These are phyloP conservation scores for Collybia sp. DNA, from an alignment of 768 basidiomycete genomes.

Conservation along the genomic window DNA sequence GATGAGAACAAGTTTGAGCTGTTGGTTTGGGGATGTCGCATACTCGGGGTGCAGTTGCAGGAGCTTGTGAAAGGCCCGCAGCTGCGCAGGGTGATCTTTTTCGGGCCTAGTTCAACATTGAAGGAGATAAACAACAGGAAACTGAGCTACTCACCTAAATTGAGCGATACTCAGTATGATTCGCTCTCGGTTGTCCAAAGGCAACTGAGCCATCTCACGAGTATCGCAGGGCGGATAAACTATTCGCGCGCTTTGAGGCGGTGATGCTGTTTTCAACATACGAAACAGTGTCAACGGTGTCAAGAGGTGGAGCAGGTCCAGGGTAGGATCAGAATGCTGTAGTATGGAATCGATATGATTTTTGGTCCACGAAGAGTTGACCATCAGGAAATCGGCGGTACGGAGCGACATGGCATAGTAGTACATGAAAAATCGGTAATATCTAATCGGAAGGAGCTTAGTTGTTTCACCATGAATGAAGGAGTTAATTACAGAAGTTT, in stretches of 20 bases:
- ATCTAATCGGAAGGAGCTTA: constrained; percentile 37
- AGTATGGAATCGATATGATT: constrained; percentile 78
- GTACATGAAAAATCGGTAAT: constrained; percentile 86
- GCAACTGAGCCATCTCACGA: constrained; percentile 54
- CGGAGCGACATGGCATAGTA: constrained; percentile 75
- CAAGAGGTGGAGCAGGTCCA: constrained; percentile 41
- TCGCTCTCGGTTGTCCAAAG: constrained; percentile 48
- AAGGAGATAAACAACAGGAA: not conserved
- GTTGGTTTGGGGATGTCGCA: constrained; percentile 15
- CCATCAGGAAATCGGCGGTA: constrained; percentile 77
- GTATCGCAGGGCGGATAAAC: constrained; percentile 96
- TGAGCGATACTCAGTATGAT: constrained; percentile 88
- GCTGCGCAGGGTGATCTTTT: constrained; percentile 85
- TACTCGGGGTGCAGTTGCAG: constrained; percentile 59
- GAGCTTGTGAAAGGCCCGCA: constrained; percentile 62
- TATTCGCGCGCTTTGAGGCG: constrained; percentile 32
- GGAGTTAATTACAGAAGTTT: constrained; percentile 56
- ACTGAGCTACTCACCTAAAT: constrained; percentile 56
- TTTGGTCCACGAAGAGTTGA: constrained; percentile 95
- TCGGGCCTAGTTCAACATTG: constrained; percentile 60
- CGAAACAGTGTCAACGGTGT: constrained; percentile 35
- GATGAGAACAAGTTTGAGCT: constrained; percentile 66
- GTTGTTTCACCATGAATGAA: not conserved
- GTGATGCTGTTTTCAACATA: constrained; percentile 17
- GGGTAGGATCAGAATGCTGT: constrained; percentile 41